Base-by-base conservation (phyloP, 139 green algal genomes). In the Asterochloris erici region DNA sequence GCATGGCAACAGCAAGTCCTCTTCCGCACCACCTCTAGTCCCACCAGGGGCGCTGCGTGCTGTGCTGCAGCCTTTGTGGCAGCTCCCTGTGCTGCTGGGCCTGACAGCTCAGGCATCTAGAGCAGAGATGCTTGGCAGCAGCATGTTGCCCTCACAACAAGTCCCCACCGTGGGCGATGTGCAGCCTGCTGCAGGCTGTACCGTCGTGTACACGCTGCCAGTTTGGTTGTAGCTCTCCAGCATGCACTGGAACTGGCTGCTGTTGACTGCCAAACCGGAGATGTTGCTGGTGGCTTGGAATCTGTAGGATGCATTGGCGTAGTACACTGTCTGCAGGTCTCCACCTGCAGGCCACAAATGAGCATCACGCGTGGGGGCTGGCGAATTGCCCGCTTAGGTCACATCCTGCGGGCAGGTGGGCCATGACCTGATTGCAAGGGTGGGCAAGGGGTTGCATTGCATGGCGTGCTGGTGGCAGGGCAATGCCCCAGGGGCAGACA, bases 241-340 rank as follows among this genome's bases (percentile, higher is more conserved):
- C 76, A 26, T 64, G 76, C 76, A 80, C 38, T 64, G 76, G 24
- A 26, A 80, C 24, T 61, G 68, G 76, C 24, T 62, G 38, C 60
- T 13, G 23, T 14, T 24, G 76, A 61, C 47, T 47, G 76, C 60
- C 68, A 62, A n/a, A 54, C 38, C 38, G 6, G 38, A 54, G 38
- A 6, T 54, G 38, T 54, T 54, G 38, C 38, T 54, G 60, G 68
- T 60, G n/a, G 76, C 76, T 28, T 24, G 60, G 68, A 80, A 80
- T 6, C 26, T 24, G 17, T 70, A 28, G 61, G 60, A 69, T 69
- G 76, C 76, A 47, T 54, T 70, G 23, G 47, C 54, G 47, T 60
- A 14, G 23, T 69, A 80, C 76, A 80, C 19, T 14, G 13, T 23
- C 12, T 62, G 60, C 29, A 62, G 21, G 14, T 14, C 68, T n/a